Conservation (phyloP, 2,329 filamentous ascomycete species). For the Colletotrichum sp. region DNA sequence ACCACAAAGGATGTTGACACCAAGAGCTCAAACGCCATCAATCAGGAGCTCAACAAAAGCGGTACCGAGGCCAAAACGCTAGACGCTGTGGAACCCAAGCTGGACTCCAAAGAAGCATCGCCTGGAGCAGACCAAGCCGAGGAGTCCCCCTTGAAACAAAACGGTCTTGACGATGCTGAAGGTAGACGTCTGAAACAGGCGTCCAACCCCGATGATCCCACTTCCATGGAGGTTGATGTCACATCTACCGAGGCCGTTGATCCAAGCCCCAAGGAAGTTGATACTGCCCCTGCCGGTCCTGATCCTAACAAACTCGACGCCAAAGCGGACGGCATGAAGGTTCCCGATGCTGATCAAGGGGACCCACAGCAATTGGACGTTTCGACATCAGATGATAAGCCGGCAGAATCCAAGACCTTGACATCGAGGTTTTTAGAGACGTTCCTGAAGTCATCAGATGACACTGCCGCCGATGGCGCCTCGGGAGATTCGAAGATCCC, state of each 20-base stretch:
- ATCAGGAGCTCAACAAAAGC: background rate
- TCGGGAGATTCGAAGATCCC: background rate
- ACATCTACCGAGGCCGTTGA: background rate
- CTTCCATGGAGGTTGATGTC: background rate
- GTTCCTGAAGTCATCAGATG: background rate
- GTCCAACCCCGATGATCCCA: background rate
- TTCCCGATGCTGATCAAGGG: background rate
- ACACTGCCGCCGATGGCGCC: background rate
- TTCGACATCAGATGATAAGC: background rate
- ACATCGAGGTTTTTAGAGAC: background rate
- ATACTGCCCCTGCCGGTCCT: background rate
- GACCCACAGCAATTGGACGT: background rate
- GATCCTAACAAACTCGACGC: background rate
- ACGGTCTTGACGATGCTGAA: background rate
- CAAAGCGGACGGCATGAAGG: background rate
- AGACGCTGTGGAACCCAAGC: background rate
- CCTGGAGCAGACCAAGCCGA: background rate
- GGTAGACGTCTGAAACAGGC: background rate
- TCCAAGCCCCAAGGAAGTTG: background rate
- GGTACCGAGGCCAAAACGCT: background rate
- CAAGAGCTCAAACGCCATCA: background rate
- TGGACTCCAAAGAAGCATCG: background rate
- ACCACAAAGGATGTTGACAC: background rate
- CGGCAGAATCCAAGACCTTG: background rate
- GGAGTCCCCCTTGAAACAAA: background rate